phyloP scores from a whole-genome alignment of 768 basidiomycete genomes.

The Crucibulum laeve region DNA sequence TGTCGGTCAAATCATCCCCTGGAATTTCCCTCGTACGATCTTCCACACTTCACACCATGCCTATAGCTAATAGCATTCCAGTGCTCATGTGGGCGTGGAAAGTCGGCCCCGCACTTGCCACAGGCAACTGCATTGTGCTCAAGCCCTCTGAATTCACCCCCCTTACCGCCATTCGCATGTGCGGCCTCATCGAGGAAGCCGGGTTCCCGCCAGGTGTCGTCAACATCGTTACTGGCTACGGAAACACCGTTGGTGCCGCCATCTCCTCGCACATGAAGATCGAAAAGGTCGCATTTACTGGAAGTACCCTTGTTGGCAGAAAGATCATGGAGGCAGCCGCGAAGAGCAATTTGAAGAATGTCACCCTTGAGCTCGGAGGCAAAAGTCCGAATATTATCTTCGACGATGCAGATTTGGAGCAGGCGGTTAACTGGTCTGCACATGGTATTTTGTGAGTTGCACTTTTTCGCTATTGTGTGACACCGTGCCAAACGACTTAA shows the following conservation, averaged over 20 bases:
- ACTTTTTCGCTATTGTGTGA: neutral
- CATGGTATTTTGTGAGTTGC: slow-evolving; percentile 62
- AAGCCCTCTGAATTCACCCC: slow-evolving; percentile 82
- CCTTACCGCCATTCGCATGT: slow-evolving; percentile 56
- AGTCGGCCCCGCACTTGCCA: slow-evolving; percentile 77
- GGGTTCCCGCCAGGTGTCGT: slow-evolving; percentile 65
- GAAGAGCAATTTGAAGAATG: slow-evolving; percentile 72
- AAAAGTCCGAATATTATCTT: slow-evolving; percentile 66
- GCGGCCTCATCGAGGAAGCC: slow-evolving; percentile 57
- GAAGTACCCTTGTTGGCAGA: slow-evolving; percentile 69
- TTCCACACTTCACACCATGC: neutral
- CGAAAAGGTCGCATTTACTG: slow-evolving; percentile 4
- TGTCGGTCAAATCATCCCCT: slow-evolving; percentile 19
- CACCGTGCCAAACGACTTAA: neutral
- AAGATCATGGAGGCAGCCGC: slow-evolving; percentile 73
- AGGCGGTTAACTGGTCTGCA: slow-evolving; percentile 63
- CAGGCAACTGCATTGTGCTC: slow-evolving; percentile 74
- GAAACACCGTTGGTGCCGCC: slow-evolving; percentile 9
- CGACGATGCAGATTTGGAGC: slow-evolving; percentile 58
- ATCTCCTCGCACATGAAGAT: slow-evolving; percentile 6
- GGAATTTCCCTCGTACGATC: slow-evolving; percentile 3
- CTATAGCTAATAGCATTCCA: slow-evolving; percentile 10
- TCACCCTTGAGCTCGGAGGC: slow-evolving; percentile 74
- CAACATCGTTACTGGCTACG: slow-evolving; percentile 9
- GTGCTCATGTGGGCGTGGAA: slow-evolving; percentile 67